Conservation (phyloP, 176 grass and related monocot species). For the Melocanna baccifera region DNA sequence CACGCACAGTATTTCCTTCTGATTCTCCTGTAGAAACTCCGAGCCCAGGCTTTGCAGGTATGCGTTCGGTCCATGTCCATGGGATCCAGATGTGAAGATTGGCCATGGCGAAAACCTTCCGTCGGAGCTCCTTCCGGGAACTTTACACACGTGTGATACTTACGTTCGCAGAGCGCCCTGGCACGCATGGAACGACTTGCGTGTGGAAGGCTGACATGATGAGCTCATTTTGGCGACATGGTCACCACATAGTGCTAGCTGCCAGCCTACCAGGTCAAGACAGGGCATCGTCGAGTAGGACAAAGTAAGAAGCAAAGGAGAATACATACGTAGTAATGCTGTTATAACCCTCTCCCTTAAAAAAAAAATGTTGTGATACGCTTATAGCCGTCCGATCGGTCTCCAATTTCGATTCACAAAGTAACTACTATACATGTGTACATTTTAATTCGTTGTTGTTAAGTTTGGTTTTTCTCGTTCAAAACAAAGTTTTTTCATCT, state of each 20-base stretch:
- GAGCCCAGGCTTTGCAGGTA: background rate
- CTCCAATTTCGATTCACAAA: no score
- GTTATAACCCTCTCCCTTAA: background rate
- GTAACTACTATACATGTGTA: no score
- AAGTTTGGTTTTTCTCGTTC: background rate
- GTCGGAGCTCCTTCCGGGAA: background rate
- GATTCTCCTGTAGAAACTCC: background rate
- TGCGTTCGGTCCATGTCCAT: background rate
- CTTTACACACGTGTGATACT: background rate
- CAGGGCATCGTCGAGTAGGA: background rate
- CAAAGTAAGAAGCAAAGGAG: background rate
- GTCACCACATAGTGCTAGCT: background rate
- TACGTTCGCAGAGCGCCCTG: background rate
- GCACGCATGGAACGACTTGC: background rate
- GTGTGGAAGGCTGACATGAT: constrained; percentile 21
- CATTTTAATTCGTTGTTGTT: background rate
- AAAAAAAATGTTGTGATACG: background rate
- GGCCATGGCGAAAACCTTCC: background rate
- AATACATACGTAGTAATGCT: background rate
- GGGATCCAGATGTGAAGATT: background rate
- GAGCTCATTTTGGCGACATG: constrained; percentile 58
- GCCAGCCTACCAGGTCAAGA: background rate
- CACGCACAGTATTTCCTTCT: background rate
- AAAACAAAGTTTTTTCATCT: background rate
- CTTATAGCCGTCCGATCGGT: background rate